phyloP scores from a whole-genome alignment of 176 grass and related monocot genomes.

The Eragrostis curvula region DNA sequence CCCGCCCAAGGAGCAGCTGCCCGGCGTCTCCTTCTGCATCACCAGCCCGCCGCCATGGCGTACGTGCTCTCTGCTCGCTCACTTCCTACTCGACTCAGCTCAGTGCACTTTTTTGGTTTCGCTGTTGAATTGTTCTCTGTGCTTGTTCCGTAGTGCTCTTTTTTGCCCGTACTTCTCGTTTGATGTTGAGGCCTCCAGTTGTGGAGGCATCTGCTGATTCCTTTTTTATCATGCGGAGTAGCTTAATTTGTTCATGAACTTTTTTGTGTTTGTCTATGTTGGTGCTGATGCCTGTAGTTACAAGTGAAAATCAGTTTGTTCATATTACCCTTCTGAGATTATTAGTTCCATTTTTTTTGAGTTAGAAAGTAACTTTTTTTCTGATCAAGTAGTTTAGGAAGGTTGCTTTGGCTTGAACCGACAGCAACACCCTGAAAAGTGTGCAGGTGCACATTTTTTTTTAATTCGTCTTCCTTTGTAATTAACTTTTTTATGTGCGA shows the following conservation, averaged over 20 bases:
- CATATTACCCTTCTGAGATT: background rate
- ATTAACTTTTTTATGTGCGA: background rate
- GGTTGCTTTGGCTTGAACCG: constrained; percentile 19
- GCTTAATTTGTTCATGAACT: background rate
- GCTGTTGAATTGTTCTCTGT: constrained; percentile 26
- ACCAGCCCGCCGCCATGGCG: constrained; percentile 96
- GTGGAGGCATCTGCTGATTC: background rate
- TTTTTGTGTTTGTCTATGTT: background rate
- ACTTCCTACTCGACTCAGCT: background rate
- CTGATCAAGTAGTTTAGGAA: background rate
- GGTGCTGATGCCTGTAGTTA: background rate
- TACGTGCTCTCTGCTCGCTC: constrained; percentile 45
- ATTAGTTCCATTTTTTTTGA: background rate
- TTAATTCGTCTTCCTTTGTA: background rate
- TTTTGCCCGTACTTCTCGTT: background rate
- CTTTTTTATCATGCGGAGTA: background rate
- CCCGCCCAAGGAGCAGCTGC: constrained; percentile 87
- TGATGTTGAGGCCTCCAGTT: background rate
- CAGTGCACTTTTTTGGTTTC: background rate
- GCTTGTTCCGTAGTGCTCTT: background rate
- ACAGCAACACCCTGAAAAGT: background rate
- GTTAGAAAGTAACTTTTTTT: background rate
- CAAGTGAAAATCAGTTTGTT: constrained; percentile 7
- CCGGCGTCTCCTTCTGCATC: constrained; percentile 82
- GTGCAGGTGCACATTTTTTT: constrained; percentile 14